phyloP scores from a whole-genome alignment of 306 rosid species.

The Purshia tridentata region DNA sequence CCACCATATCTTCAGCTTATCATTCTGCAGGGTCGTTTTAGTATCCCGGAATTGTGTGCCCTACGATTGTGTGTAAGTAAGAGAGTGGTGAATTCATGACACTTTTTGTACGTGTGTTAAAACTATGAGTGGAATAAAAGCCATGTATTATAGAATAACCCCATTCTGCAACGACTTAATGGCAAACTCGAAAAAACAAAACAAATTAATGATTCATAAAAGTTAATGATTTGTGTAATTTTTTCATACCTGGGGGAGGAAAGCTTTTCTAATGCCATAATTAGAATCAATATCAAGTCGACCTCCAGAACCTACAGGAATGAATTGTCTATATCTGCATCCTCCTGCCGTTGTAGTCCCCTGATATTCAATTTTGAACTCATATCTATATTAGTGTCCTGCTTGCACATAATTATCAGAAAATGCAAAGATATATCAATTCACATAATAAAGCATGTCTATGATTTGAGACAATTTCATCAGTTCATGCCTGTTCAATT shows the following conservation, averaged over 20 bases:
- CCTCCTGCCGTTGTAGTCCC: conserved; percentile 72
- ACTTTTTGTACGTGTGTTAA: too few species aligned
- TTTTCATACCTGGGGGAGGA: conserved; percentile 77
- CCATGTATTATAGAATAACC: too few species aligned
- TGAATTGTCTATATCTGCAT: conserved; percentile 86
- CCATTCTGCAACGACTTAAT: too few species aligned
- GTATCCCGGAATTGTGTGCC: too few species aligned
- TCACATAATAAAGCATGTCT: neutral
- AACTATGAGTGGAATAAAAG: too few species aligned
- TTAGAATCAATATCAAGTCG: conserved; percentile 66
- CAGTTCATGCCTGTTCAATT: conserved; percentile 68
- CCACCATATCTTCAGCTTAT: too few species aligned
- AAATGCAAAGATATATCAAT: neutral
- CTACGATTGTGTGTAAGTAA: too few species aligned
- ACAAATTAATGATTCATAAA: neutral
- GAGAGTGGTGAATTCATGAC: too few species aligned
- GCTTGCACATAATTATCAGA: neutral
- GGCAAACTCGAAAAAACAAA: neutral
- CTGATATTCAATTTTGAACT: conserved; percentile 35
- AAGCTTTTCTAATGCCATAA: conserved; percentile 74
- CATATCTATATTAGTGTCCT: neutral
- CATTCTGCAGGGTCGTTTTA: too few species aligned
- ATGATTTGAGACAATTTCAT: neutral
- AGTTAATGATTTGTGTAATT: conserved; percentile 10
- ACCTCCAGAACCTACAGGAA: conserved; percentile 73